A percentile compares a stretch with the other conserved stretches of the same genome.
Evolutionary conservation across 768 basidiomycete genomes (phyloP).

Genomic region (Boletus tomentosulus): DNA sequence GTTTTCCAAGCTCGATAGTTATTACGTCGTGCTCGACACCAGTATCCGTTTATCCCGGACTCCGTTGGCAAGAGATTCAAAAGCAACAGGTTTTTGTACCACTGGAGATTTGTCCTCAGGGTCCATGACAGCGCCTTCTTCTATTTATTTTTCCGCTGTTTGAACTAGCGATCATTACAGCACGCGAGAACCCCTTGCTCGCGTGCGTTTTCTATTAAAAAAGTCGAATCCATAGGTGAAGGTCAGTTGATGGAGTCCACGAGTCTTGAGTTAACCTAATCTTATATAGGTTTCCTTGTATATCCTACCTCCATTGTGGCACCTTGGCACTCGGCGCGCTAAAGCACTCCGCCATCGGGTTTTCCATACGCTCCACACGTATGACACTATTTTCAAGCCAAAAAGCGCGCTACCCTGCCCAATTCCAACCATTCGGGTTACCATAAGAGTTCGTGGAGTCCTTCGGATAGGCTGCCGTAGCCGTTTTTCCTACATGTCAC

Average conservation of each 20-base stretch:
- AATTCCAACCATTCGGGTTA: not conserved
- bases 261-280: not conserved
- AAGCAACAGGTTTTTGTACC: not conserved
- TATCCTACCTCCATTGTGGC: constrained; percentile 2
- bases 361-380: not conserved
- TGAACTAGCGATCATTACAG: not conserved
- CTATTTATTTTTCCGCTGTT: not conserved
- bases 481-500: not conserved
- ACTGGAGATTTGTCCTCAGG: not conserved
- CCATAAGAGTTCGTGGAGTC: constrained; percentile 5
- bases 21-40: not conserved
- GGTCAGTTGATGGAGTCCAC: not conserved
- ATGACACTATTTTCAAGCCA: not conserved
- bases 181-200: not conserved
- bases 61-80: not conserved
- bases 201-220: not conserved
- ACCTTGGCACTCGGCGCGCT: constrained; percentile 1
- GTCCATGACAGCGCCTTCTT: not conserved
- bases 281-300: not conserved
- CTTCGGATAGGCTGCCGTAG: not conserved
- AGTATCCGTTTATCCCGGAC: not conserved
- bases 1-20: not conserved
- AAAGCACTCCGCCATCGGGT: not conserved
- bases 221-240: not conserved
- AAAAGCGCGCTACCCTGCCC: not conserved